Conservation (phyloP, 805 yeast species). For the Grigorovia transvaalensis region DNA sequence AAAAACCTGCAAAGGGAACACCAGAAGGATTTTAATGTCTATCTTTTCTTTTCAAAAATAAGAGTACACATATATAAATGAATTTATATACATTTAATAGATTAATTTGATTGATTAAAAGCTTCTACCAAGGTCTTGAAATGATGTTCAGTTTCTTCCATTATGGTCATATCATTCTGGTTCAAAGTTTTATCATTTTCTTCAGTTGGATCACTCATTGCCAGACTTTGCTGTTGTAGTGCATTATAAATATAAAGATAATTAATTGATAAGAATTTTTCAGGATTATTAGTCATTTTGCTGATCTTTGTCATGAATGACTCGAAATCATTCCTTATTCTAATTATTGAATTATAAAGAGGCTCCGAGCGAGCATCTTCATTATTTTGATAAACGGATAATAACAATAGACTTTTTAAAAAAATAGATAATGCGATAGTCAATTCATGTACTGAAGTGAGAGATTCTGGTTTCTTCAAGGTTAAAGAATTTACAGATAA, state of each 20-base stretch:
- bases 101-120: constrained; percentile 14
- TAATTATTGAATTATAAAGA: constrained; percentile 51
- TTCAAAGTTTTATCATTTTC: neutral
- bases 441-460: constrained; percentile 43
- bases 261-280: constrained; percentile 57
- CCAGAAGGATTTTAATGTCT: constrained; percentile 64
- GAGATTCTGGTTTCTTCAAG: constrained; percentile 20
- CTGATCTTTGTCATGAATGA: constrained; percentile 63
- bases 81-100: neutral
- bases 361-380: constrained; percentile 47
- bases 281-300: constrained; percentile 42
- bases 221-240: constrained; percentile 17
- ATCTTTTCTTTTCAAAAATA: no score
- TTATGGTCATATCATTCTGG: constrained; percentile 10
- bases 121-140: constrained; percentile 25
- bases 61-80: neutral
- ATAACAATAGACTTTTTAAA: constrained; percentile 56
- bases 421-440: constrained; percentile 75
- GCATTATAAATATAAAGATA: constrained; percentile 28
- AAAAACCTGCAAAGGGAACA: constrained; percentile 70
- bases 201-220: constrained; percentile 6
- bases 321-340: constrained; percentile 75
- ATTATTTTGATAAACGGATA: constrained; percentile 26
- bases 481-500: constrained; percentile 27
- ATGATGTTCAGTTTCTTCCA: constrained; percentile 24